These are phyloP conservation scores for Petunia hybrid DNA, from an alignment of 305 asterid genomes.

Conservation along the genomic window DNA sequence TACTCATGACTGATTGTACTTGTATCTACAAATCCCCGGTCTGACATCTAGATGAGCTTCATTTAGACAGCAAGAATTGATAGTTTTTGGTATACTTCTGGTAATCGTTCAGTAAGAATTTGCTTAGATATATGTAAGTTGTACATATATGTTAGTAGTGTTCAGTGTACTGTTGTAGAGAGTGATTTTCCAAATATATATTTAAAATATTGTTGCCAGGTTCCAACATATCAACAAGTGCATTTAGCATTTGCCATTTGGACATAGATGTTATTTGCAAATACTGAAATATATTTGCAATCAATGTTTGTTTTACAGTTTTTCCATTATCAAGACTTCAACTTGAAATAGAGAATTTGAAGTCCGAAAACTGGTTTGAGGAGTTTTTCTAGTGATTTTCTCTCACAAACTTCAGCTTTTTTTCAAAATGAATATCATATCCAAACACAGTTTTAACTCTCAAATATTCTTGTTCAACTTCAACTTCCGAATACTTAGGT, in stretches of 20 bases:
- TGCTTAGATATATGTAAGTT: background rate
- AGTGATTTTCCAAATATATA: slow-evolving; percentile 11
- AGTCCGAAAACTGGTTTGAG: too few relatives aligned
- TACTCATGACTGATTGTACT: slow-evolving; percentile 25
- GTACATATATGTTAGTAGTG: background rate
- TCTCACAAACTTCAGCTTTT: too few relatives aligned
- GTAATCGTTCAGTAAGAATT: background rate
- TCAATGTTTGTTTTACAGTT: too few relatives aligned
- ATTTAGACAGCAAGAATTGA: background rate
- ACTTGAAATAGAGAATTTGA: too few relatives aligned
- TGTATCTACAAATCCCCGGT: background rate
- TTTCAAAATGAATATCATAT: too few relatives aligned
- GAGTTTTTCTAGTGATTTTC: too few relatives aligned
- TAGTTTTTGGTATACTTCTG: background rate
- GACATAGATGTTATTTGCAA: too few relatives aligned
- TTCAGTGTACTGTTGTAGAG: background rate
- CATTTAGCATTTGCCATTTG: background rate
- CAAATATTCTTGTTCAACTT: too few relatives aligned
- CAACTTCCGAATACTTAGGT: too few relatives aligned
- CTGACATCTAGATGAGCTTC: background rate
- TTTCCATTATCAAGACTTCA: too few relatives aligned
- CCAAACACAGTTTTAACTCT: too few relatives aligned
- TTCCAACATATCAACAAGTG: background rate
- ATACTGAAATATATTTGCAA: too few relatives aligned
- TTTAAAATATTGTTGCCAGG: background rate